Evolutionary conservation across 768 basidiomycete species (phyloP), one percentile per base, ranked within the genome.

Genomic region (Boletellus ananiceps): DNA sequence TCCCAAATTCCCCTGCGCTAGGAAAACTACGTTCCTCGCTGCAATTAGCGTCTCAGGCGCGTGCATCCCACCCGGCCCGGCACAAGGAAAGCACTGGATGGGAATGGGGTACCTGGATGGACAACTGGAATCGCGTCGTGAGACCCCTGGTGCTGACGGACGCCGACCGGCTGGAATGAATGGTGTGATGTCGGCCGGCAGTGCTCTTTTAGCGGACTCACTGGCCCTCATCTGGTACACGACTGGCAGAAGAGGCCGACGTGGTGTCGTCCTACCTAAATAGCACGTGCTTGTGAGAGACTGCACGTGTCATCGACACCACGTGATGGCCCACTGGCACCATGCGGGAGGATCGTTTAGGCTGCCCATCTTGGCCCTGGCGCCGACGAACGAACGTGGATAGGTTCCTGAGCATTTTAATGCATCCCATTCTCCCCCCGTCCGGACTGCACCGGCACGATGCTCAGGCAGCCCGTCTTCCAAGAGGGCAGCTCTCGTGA

Each of bases 81-180:
- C 59, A 57, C 40, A 42, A 49, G 51, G 58, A 56, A 29, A 67
- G 58, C 2, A 63, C 57, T 7, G 60, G 63, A 23, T 77, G 77
- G 74, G 71, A 75, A 29, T 93, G 89, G 89, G 69, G 74, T 19
- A 80, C 79, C 0, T 97, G 93, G 93, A 76, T 84, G 48, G 82
- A 91, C 46, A 93, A 93, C 58, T 97, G 93, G 93, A 76, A 79
- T 43, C 71, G 69, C 38, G 72, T 79, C 16, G 73, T 95, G 45
- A 72, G 73, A 60, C 88, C 87, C 14, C 61, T 92, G 31, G 58
- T 79, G 19, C 47, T 74, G 44, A 59, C 47, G 25, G 68, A 72
- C 40, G 67, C 60, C 27, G 55, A 51, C 41, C 55, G 55, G 16
- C 55, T 58, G 36, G 55, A 60, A 41, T 67, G 44, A 43, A 43